Percentiles rank a stretch among this genome's conserved stretches.
phyloP scores from a whole-genome alignment of 192 early-diverging fungal genomes.

The Backusella liffmaniae region DNA sequence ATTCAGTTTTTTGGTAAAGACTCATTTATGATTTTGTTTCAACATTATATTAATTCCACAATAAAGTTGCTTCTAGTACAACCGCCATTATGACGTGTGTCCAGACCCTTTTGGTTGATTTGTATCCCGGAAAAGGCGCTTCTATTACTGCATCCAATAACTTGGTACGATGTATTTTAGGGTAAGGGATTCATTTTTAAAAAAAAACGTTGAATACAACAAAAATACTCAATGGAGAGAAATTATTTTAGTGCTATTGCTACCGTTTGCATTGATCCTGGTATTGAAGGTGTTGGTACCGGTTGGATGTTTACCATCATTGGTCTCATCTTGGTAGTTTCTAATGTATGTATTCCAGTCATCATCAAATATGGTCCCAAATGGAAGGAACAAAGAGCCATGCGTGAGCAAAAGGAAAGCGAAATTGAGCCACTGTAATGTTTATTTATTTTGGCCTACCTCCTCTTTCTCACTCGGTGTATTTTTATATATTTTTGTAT shows the following conservation, averaged over 20 bases:
- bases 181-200: neutral
- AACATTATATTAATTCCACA: neutral
- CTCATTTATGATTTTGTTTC: too few species aligned
- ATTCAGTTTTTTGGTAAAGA: conserved; percentile 23
- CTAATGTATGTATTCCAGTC: conserved; percentile 14
- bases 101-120: conserved; percentile 27
- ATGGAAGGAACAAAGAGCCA: conserved; percentile 17
- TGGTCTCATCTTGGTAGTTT: conserved; percentile 12
- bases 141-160: conserved; percentile 32
- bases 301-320: conserved; percentile 34
- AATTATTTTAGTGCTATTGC: conserved; percentile 19
- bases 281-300: conserved; percentile 20
- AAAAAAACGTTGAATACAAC: neutral
- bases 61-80: neutral
- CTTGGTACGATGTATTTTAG: conserved; percentile 25
- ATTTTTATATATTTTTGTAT: neutral
- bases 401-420: neutral
- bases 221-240: neutral
- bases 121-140: conserved; percentile 29
- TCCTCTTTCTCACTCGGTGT: neutral
- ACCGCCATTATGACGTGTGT: neutral
- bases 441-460: neutral
- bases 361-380: conserved; percentile 15
- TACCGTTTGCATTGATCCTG: conserved; percentile 26
- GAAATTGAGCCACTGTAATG: neutral